Evolutionary conservation across 164 flowering plant species (phyloP).

Genomic region (Vitis riparia): DNA sequence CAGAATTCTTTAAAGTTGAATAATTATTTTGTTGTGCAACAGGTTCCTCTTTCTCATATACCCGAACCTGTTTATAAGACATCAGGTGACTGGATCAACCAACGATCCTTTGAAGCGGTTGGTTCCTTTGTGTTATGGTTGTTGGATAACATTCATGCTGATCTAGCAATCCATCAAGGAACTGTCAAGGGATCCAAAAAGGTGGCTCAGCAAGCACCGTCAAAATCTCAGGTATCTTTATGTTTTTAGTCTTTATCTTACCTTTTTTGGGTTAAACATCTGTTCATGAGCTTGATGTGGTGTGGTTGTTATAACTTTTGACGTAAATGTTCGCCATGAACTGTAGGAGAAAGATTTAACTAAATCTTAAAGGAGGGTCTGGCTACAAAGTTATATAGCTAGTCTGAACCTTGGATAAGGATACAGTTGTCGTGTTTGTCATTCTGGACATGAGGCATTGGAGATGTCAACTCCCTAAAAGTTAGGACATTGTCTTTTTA

Average conservation of each 20-base stretch:
- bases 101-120: constrained; percentile 35
- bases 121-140: constrained; percentile 40
- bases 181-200: constrained; percentile 40
- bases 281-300: not conserved
- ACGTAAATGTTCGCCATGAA: not conserved
- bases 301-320: not conserved
- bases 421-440: no score
- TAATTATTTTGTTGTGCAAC: not conserved
- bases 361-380: no score
- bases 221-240: constrained; percentile 41
- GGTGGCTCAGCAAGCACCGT: constrained; percentile 33
- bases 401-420: no score
- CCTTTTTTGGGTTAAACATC: not conserved
- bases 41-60: constrained; percentile 41
- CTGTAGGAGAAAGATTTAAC: not conserved
- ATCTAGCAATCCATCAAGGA: constrained; percentile 30
- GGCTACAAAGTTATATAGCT: no score
- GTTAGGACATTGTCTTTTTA: no score
- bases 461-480: no score
- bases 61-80: constrained; percentile 42
- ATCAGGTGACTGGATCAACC: constrained; percentile 44
- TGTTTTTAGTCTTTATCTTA: not conserved
- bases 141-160: constrained; percentile 40
- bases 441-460: no score
- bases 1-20: not conserved